Base-by-base conservation (phyloP, 306 rosid species). In the Dryas octopetala region DNA sequence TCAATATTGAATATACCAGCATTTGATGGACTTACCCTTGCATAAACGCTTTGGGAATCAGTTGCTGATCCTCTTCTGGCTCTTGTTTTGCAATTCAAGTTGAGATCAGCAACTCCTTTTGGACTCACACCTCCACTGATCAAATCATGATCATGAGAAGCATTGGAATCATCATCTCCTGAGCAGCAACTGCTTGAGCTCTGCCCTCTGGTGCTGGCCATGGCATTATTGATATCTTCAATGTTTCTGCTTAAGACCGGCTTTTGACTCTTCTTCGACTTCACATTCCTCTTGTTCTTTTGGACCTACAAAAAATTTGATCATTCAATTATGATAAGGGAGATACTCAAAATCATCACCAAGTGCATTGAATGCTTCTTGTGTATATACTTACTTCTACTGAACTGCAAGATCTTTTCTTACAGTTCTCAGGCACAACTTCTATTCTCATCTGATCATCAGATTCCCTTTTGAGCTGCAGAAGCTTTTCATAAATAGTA, bases 11-110 rank as follows among this genome's bases (percentile, higher is more conserved):
- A 45, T 54, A 3, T 44, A 45, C 49, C 40, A 41, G 48, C 15
- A 45, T 7, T 61, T 12, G 1, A 77, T 38, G 70, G 62, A 55
- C 82, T 74, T 85, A 90, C 99, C 76, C 86, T 90, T 64, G 97
- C 99, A 83, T 95, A 92, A 44, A 92, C 55, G 68, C 97, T 86
- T 73, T 95, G 99, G 23, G 92, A 91, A 83, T 92, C 97, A 68
- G 93, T 84, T 59, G 91, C 83, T 76, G 96, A 82, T 62, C 86
- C 90, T 78, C 85, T 92, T 49, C 71, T 71, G 57, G 84, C 68
- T 76, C 79, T 82, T 66, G 82, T 52, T 81, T 85, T 88, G 2
- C 90, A 90, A 74, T 80, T 88, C 67, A 57, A 76, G 73, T 80
- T 76, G 3, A 60, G 54, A 75, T 75, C 13, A 45, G 65, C 62